Base-by-base conservation (phyloP, 2,329 filamentous ascomycete species). In the Bimuria novae-zelandiae region DNA sequence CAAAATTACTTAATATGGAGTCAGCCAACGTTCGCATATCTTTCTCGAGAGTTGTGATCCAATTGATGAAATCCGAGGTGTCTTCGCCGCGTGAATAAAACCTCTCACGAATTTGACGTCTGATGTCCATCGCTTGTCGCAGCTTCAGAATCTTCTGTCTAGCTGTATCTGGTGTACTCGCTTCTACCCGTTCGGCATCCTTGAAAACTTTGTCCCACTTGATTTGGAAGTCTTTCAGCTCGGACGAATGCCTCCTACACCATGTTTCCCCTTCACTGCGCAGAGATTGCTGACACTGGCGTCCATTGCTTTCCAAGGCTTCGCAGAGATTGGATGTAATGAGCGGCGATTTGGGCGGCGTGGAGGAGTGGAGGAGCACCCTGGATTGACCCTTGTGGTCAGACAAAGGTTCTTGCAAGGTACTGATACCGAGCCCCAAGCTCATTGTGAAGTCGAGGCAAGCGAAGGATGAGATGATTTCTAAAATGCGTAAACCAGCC, bases 131-230 rank as follows among this genome's bases (percentile, higher is more conserved):
- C 2, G 64, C 57, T 22, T 59, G 55, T 23, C 61, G 63, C 7
- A 69, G 51, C 35, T 67, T 65, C 8, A 65, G 22, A 2, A 65
- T 51, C 39, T 65, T 68, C 29, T 63, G 56, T 47, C 65, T 64
- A 14, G 59, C 63, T 11, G 52, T 43, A 16, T 61, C 50, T 0
- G 57, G 40, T 6, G 49, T 52, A 1, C 44, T 7, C 0, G 58
- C 62, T 14, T 61, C 50, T 3, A 63, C 45, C 11, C 42, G 55
- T n/a, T 68, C 62, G 1, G 62, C 63, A 8, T 67, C 62, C 12
- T 51, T 54, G 4, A 65, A 55, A 0, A 29, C 36, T 21, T 52
- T 54, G 3, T 40, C 41, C 64, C 66, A 69, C 19, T 46, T 43
- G 16, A 43, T 16, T 11, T 53, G 62, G 51, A 67, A 21, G 1